Conservation (phyloP, 768 basidiomycete genomes). For the Clitopilus passeckerianus region DNA sequence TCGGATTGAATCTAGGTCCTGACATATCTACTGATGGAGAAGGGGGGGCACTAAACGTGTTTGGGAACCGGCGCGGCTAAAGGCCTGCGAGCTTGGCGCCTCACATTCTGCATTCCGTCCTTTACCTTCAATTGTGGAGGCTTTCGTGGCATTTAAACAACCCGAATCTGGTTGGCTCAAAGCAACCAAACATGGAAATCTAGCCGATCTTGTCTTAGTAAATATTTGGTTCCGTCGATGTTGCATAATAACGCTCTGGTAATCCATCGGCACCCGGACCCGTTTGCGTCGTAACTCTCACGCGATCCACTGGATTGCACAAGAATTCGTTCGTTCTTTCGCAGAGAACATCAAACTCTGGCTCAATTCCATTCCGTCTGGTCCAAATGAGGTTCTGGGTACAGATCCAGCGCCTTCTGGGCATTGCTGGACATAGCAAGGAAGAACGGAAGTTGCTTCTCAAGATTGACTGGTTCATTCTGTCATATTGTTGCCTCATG, state of each 20-base stretch:
- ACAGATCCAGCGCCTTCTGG: neutral
- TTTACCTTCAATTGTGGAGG: neutral
- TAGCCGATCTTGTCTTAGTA: neutral
- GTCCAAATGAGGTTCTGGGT: neutral
- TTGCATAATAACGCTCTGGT: neutral
- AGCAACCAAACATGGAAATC: neutral
- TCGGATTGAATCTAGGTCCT: neutral
- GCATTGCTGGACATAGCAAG: neutral
- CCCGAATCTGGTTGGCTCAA: neutral
- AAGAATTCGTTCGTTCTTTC: neutral
- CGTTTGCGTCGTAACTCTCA: neutral
- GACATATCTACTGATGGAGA: neutral
- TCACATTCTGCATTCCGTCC: neutral
- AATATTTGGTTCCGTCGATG: neutral
- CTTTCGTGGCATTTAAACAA: neutral
- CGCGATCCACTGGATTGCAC: neutral
- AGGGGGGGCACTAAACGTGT: neutral
- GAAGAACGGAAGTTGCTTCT: conserved; percentile 34
- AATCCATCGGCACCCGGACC: neutral
- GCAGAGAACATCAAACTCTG: neutral
- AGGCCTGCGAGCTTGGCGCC: neutral
- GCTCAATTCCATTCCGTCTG: neutral
- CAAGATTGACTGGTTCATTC: conserved; percentile 64
- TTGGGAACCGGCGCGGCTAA: neutral
- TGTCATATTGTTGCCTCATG: conserved; percentile 71